Percentiles rank a stretch among this genome's conserved stretches.
Evolutionary conservation across 805 yeast species (phyloP).

Genomic region (Myxozyma sirexii): DNA sequence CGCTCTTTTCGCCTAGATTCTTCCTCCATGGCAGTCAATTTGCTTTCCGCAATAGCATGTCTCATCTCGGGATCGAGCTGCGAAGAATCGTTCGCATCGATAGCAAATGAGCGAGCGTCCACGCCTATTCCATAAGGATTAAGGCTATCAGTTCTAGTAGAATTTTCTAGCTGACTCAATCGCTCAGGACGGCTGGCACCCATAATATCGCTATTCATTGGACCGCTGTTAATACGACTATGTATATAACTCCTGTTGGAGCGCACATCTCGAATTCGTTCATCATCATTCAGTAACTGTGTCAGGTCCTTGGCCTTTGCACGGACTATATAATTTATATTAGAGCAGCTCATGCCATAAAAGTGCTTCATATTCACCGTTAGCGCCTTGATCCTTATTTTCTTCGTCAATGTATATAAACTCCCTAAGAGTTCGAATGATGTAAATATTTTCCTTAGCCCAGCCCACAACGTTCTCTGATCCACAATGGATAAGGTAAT

Average conservation of each 20-base stretch:
- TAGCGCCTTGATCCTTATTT: slow-evolving; percentile 83
- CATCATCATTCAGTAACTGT: slow-evolving; percentile 73
- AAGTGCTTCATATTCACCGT: slow-evolving; percentile 43
- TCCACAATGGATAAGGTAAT: slow-evolving; percentile 81
- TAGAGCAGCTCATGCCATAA: neutral
- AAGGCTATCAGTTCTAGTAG: neutral
- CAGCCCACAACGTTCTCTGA: slow-evolving; percentile 86
- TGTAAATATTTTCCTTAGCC: slow-evolving; percentile 85
- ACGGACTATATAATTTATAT: slow-evolving; percentile 48
- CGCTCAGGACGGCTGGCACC: slow-evolving; percentile 6
- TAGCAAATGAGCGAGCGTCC: neutral
- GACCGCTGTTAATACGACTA: slow-evolving; percentile 9
- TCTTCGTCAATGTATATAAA: slow-evolving; percentile 78
- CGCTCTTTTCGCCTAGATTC: slow-evolving; percentile 51
- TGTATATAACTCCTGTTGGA: slow-evolving; percentile 43
- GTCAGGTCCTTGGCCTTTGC: slow-evolving; percentile 90
- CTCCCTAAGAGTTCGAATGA: slow-evolving; percentile 87
- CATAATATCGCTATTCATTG: slow-evolving; percentile 21
- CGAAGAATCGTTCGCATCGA: slow-evolving; percentile 28
- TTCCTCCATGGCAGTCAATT: slow-evolving; percentile 81
- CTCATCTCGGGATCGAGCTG: slow-evolving; percentile 66
- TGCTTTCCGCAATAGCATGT: slow-evolving; percentile 77
- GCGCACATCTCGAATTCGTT: slow-evolving; percentile 73
- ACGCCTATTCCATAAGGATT: slow-evolving; percentile 2
- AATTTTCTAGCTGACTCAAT: neutral